Evolutionary conservation across 176 grass and related monocot species (phyloP).

Genomic region (Hordeum vulgare): MorexV3_pseudomolecules_assembly NC_058520.1:17992282-17992781

Average conservation of each 20-base stretch:
- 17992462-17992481: too few relatives aligned
- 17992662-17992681: not conserved
- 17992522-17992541: not conserved
- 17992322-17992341: too few relatives aligned
- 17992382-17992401: too few relatives aligned
- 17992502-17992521: not conserved
- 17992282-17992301: too few relatives aligned
- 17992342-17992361: too few relatives aligned
- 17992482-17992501: too few relatives aligned
- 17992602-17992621: not conserved
- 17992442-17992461: too few relatives aligned
- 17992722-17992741: too few relatives aligned
- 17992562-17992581: not conserved
- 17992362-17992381: too few relatives aligned
- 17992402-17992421: too few relatives aligned
- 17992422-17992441: too few relatives aligned
- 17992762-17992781: not conserved
- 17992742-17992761: not conserved
- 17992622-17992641: not conserved
- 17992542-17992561: not conserved
- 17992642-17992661: not conserved
- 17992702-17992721: not conserved
- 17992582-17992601: not conserved
- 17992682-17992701: not conserved
- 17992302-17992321: too few relatives aligned